A percentile compares a stretch with the other conserved stretches of the same genome.
These are phyloP conservation scores for Nectriaceae sp. DNA, from an alignment of 2,329 filamentous ascomycete species.

Conservation along the genomic window DNA sequence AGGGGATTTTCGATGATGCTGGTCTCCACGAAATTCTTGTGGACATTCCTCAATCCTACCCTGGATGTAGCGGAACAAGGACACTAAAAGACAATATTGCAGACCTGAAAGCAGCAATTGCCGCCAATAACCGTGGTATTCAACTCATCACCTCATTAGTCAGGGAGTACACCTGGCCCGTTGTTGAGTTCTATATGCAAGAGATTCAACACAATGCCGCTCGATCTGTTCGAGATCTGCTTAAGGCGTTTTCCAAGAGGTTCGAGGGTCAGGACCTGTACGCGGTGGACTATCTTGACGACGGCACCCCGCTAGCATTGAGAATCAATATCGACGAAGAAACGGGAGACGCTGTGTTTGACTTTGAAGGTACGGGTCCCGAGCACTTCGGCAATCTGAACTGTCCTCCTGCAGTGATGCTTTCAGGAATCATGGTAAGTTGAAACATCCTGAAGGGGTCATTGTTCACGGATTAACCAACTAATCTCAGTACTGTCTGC, in stretches of 20 bases:
- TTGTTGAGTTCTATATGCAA: constrained; percentile 82
- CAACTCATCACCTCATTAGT: constrained; percentile 74
- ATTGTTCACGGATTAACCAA: constrained; percentile 3
- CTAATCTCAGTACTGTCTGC: constrained; percentile 28
- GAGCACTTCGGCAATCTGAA: constrained; percentile 35
- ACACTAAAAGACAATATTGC: constrained; percentile 83
- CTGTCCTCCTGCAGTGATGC: constrained; percentile 29
- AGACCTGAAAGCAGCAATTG: constrained; percentile 83
- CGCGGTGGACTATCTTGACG: constrained; percentile 83
- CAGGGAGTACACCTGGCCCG: constrained; percentile 75
- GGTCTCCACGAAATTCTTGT: constrained; percentile 62
- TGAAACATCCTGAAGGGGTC: background rate
- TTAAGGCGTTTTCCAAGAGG: constrained; percentile 69
- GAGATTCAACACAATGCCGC: constrained; percentile 83
- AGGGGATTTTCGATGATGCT: constrained; percentile 39
- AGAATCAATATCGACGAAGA: constrained; percentile 73
- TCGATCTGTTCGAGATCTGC: constrained; percentile 69
- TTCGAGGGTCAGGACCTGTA: constrained; percentile 72
- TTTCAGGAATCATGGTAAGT: constrained; percentile 33
- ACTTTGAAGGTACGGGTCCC: constrained; percentile 32
- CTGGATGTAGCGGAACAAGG: constrained; percentile 55
- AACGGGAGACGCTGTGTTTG: constrained; percentile 74
- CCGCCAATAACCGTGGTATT: constrained; percentile 84
- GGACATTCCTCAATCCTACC: constrained; percentile 22
- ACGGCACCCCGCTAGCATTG: constrained; percentile 76